Percentiles rank a stretch among this genome's conserved stretches.
Conservation (phyloP, 805 yeast genomes). For the Phaffomyces thermotolerans region DNA sequence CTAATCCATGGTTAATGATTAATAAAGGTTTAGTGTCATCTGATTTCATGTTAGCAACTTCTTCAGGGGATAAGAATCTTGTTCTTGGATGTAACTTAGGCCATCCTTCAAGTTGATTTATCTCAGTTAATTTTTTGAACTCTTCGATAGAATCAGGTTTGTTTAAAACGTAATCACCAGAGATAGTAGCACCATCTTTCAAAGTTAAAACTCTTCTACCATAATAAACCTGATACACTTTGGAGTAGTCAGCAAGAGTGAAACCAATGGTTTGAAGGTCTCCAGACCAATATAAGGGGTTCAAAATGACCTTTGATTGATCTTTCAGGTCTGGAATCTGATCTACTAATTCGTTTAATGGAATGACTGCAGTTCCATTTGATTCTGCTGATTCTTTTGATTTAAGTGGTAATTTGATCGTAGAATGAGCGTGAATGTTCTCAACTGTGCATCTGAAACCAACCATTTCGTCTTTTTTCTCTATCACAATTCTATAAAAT, state of each 20-base stretch:
- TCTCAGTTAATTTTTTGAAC: constrained; percentile 27
- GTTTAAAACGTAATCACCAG: constrained; percentile 66
- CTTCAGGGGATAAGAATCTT: constrained; percentile 45
- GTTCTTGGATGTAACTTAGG: constrained; percentile 65
- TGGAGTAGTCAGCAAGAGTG: constrained; percentile 41
- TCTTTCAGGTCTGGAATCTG: constrained; percentile 39
- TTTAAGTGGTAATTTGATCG: constrained; percentile 23
- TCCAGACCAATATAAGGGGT: constrained; percentile 65
- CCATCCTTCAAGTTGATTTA: constrained; percentile 43
- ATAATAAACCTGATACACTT: constrained; percentile 52
- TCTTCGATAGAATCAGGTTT: constrained; percentile 22
- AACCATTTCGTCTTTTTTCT: constrained; percentile 13
- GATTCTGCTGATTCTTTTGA: constrained; percentile 5
- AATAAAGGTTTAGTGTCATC: constrained; percentile 43
- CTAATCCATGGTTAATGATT: constrained; percentile 62
- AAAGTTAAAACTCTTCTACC: constrained; percentile 60
- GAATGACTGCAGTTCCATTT: constrained; percentile 15
- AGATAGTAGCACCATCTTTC: constrained; percentile 63
- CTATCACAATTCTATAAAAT: too few relatives aligned
- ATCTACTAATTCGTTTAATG: constrained; percentile 16
- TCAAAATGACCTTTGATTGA: constrained; percentile 45
- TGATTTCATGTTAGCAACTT: constrained; percentile 31
- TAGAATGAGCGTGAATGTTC: constrained; percentile 16
- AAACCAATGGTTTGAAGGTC: constrained; percentile 72
- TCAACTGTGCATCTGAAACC: constrained; percentile 25